Evolutionary conservation across 305 asterid species (phyloP), one percentile per base, ranked within the genome.

Genomic region (Stenogyne calaminthoides): DNA sequence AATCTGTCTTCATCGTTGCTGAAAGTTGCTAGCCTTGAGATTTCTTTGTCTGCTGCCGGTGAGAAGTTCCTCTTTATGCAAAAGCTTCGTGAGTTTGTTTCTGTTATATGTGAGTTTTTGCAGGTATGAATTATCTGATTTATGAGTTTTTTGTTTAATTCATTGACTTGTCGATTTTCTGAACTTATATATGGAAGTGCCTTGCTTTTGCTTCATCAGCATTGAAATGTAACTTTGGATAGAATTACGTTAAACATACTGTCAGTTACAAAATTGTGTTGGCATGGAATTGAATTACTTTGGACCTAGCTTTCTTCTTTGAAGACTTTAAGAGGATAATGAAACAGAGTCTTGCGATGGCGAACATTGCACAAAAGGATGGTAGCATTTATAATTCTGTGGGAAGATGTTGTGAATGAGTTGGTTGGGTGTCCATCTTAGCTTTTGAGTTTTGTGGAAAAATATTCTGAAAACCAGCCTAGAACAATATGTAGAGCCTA

Each of bases 61-160:
- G 97, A 95, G 89, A 92, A 88, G 93, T 95, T 84, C 91, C 87
- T 88, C 84, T 95, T 95, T 88, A 90, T 95, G 96, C 98, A 92
- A 88, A 88, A 88, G 95, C 95, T 95, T 78, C 95, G 98, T 83
- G 98, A 92, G 78, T 95, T 85, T 85, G 86, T 90, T 86, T 88
- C 92, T 81, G 97, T 90, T 83, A 80, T 92, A 80, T 90, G 99
- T 88, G 95, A 83, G 74, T 92, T 92, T 86, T 83, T 95, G 86
- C 92, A 90, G 98, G 99, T 94, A 89, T 44, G 95, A 37, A 42
- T 75, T 84, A 81, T 85, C 83, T 74, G 49, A 80, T 79, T 80
- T 70, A 46, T 59, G 65, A 44, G 55, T 71, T 68, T 27, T 67
- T 58, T 66, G 59, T 49, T 77, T 69, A 49, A 65, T 72, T 42